Base-by-base conservation (phyloP, 495 filamentous ascomycete species). In the Trichoderma erinaceum region DNA sequence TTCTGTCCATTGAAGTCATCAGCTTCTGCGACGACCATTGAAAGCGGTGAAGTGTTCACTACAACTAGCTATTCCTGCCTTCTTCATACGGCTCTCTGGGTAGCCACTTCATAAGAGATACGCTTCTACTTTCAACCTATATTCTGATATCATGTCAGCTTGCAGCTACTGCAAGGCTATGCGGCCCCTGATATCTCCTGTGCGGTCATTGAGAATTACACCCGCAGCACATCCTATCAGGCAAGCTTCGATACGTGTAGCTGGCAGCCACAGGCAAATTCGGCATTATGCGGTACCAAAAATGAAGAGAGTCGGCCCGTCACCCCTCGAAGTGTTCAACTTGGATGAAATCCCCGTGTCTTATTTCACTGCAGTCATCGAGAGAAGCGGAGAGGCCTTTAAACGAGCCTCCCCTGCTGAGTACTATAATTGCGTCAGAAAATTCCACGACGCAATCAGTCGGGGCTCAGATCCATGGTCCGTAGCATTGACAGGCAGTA, bases 391-490 rank as follows among this genome's bases (percentile, higher is more conserved):
- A 61, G 56, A 61, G 11, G 27, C 56, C 56, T 61, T 61, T 32
- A 23, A 32, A 2, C 56, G 56, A 25, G 12, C 15, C 12, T 16
- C 56, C 13, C 56, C 56, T 12, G 56, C 23, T 4, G 56, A 61
- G 11, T 61, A 61, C 18, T 61, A 61, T 18, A 3, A 25, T 6
- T 61, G 56, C 56, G 56, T 18, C 56, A 25, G 16, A 61, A 61
- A 61, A 18, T 32, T 61, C 25, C 27, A 27, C 11, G 56, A 61
- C 23, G 56, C 56, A 29, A 32, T 61, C 56, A 32, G 56, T 61
- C 56, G 56, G 13, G 56, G 56, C 56, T 29, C 56, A 6, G 56
- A 61, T 61, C 56, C 56, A 61, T 61, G 56, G 56, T 61, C 56
- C 11, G 16, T 18, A 4, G 12, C 16, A 61, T 61, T 61, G 27